Conservation (phyloP, 257 asterid genomes). For the Scutellaria minor region DNA sequence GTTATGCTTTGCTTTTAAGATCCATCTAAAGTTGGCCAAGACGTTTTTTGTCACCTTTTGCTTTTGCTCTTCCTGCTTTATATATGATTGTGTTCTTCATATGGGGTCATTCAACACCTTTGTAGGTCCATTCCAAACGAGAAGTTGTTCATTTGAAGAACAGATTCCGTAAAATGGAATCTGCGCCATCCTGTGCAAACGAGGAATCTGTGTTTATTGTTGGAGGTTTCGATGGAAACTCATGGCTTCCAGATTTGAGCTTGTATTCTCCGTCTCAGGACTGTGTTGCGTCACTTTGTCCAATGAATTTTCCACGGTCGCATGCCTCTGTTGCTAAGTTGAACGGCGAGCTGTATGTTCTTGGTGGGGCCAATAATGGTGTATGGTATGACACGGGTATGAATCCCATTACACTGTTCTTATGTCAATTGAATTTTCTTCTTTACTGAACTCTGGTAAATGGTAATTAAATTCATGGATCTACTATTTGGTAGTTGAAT, state of each 20-base stretch:
- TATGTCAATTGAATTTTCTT: neutral
- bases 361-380: conserved; percentile 57
- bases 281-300: conserved; percentile 42
- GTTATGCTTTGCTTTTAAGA: conserved; percentile 1
- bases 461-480: conserved; percentile 25
- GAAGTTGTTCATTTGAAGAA: conserved; percentile 48
- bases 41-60: conserved; percentile 1
- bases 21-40: neutral
- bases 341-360: conserved; percentile 56
- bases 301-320: conserved; percentile 53
- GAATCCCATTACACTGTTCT: neutral
- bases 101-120: conserved; percentile 21
- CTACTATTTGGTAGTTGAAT: conserved; percentile 61
- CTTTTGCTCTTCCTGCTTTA: conserved; percentile 27
- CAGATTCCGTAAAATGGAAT: conserved; percentile 36
- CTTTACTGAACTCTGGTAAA: conserved; percentile 23
- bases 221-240: conserved; percentile 72
- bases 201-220: conserved; percentile 49
- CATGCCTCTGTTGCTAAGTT: conserved; percentile 54
- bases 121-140: conserved; percentile 51
- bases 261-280: conserved; percentile 52
- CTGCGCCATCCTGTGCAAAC: conserved; percentile 28
- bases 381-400: conserved; percentile 69
- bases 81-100: conserved; percentile 30
- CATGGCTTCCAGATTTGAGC: conserved; percentile 50